Evolutionary conservation across 129 eudicot species (phyloP).

Genomic region (Gnaphalium uliginosum): DNA sequence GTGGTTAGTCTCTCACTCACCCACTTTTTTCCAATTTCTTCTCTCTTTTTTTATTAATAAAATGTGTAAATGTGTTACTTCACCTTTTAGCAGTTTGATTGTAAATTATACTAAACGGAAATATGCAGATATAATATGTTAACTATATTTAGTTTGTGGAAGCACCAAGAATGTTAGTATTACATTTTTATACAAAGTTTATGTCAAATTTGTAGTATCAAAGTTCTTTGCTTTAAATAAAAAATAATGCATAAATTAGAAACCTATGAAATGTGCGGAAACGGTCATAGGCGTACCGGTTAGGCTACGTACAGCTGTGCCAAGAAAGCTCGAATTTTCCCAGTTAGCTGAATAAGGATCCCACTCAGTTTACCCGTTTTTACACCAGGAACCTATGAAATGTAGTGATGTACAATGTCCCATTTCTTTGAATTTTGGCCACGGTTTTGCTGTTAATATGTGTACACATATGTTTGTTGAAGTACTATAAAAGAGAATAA

Average conservation of each 20-base stretch:
- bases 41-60: neutral
- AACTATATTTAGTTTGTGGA: neutral
- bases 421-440: neutral
- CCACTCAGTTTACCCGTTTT: too few relatives aligned
- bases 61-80: too few relatives aligned
- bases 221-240: neutral
- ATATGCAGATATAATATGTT: neutral
- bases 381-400: neutral
- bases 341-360: neutral
- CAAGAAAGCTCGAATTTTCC: too few relatives aligned
- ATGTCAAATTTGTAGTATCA: neutral
- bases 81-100: neutral
- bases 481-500: neutral
- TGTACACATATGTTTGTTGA: neutral
- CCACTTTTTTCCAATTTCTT: neutral
- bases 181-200: neutral
- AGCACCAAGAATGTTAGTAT: neutral
- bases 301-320: too few relatives aligned
- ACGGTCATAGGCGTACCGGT: neutral
- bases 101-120: neutral
- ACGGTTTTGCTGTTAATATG: neutral
- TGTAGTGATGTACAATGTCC: neutral
- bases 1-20: slow-evolving; percentile 46
- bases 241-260: too few relatives aligned
- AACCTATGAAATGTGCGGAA: neutral